Evolutionary conservation across 2,329 filamentous ascomycete genomes (phyloP).

Genomic region (Albifimbria verrucaria): DNA sequence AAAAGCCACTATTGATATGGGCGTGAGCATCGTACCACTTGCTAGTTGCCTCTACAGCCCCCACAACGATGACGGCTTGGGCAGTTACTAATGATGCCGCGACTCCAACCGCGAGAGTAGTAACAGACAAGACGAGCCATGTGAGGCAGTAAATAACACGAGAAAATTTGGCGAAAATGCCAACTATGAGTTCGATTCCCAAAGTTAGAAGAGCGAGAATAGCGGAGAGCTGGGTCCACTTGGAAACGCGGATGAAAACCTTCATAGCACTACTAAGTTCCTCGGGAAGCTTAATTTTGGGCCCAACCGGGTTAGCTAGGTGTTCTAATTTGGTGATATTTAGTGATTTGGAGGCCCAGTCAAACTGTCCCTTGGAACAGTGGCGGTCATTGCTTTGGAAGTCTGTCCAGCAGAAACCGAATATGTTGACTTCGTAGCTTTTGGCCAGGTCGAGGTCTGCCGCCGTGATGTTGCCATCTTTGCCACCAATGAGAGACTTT

Average conservation of each 20-base stretch:
- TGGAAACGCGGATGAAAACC: conserved; percentile 1
- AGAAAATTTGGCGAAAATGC: neutral
- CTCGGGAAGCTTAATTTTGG: neutral
- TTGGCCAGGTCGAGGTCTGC: neutral
- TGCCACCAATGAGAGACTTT: neutral
- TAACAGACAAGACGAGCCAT: neutral
- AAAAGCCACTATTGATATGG: conserved; percentile 66
- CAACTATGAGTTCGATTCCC: neutral
- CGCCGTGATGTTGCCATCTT: neutral
- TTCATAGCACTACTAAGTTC: neutral
- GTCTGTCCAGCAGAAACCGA: conserved; percentile 1
- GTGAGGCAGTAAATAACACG: neutral
- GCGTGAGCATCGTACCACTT: conserved; percentile 69
- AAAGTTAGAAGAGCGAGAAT: neutral
- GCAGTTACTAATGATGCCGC: neutral
- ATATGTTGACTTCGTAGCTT: neutral
- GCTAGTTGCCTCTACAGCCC: conserved; percentile 44
- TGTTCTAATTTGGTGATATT: neutral
- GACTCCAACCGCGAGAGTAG: neutral
- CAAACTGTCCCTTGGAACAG: neutral
- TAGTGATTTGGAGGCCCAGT: neutral
- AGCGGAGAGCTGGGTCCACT: neutral
- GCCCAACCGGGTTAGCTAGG: neutral
- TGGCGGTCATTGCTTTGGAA: neutral
- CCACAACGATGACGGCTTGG: neutral